A percentile compares a stretch with the other conserved stretches of the same genome.
Conservation (phyloP, 2,329 filamentous ascomycete species). For the Huntiella decipiens region DNA sequence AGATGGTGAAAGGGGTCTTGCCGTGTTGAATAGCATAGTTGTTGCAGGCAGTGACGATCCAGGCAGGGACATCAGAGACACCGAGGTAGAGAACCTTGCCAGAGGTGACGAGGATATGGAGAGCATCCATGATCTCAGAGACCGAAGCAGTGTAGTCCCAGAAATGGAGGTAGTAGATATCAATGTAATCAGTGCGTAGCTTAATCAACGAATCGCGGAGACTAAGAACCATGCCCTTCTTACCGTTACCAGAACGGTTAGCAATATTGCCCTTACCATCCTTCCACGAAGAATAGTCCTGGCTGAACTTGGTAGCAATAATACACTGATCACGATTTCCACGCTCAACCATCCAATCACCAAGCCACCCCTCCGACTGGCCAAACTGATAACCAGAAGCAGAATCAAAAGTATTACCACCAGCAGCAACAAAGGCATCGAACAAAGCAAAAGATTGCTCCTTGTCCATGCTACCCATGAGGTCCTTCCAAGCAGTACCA, state of each 20-base stretch:
- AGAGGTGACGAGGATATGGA: slow-evolving; percentile 23
- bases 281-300: slow-evolving; percentile 23
- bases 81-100: slow-evolving; percentile 26
- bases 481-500: slow-evolving; percentile 24
- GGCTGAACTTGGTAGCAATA: slow-evolving; percentile 37
- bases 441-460: slow-evolving; percentile 35
- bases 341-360: slow-evolving; percentile 34
- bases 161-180: slow-evolving; percentile 27
- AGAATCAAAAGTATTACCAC: slow-evolving; percentile 53
- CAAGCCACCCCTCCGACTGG: slow-evolving; percentile 36
- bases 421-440: slow-evolving; percentile 34
- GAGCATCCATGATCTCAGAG: slow-evolving; percentile 24
- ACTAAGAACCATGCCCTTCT: slow-evolving; percentile 23
- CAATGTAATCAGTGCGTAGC: slow-evolving; percentile 26
- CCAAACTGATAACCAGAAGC: slow-evolving; percentile 38
- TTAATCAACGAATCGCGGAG: slow-evolving; percentile 26
- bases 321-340: slow-evolving; percentile 33
- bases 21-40: slow-evolving; percentile 20
- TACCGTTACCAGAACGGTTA: slow-evolving; percentile 27
- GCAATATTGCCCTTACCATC: slow-evolving; percentile 20
- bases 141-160: slow-evolving; percentile 26
- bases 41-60: slow-evolving; percentile 22
- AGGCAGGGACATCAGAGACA: slow-evolving; percentile 22
- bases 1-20: slow-evolving; percentile 21
- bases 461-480: slow-evolving; percentile 35